A percentile compares a stretch with the other conserved stretches of the same genome.
phyloP scores from a whole-genome alignment of 352 stramenopile species.

The Lagenidium sp. region DNA sequence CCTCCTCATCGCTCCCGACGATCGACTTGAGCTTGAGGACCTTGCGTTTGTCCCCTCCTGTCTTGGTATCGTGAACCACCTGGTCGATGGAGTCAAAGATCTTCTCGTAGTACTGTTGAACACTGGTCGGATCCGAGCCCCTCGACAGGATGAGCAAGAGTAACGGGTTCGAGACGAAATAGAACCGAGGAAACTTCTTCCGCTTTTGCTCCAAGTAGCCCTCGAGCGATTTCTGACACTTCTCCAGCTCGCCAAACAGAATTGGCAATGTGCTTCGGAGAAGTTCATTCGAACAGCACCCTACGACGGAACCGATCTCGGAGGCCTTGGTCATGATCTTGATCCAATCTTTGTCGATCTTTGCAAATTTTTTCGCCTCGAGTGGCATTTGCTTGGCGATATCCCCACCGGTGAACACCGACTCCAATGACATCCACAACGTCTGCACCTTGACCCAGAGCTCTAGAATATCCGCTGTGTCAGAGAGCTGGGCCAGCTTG shows the following conservation, averaged over 20 bases:
- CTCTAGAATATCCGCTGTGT: constrained; percentile 85
- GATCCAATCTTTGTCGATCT: constrained; percentile 90
- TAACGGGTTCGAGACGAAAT: constrained; percentile 90
- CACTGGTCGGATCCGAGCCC: constrained; percentile 61
- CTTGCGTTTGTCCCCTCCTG: constrained; percentile 28
- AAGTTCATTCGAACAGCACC: constrained; percentile 77
- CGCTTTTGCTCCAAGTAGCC: constrained; percentile 90
- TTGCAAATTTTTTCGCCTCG: constrained; percentile 89
- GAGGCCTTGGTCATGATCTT: constrained; percentile 84
- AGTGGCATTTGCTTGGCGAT: constrained; percentile 91
- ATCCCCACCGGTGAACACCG: constrained; percentile 88
- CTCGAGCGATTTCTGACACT: constrained; percentile 89
- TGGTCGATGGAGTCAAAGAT: constrained; percentile 78
- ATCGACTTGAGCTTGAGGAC: constrained; percentile 77
- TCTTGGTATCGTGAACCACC: constrained; percentile 52
- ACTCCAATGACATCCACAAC: constrained; percentile 87
- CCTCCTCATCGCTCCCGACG: constrained; percentile 61
- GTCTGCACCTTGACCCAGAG: constrained; percentile 89
- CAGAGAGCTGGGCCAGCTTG: constrained; percentile 78
- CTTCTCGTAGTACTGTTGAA: constrained; percentile 87
- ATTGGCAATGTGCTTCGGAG: constrained; percentile 79
- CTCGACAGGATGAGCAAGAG: constrained; percentile 85
- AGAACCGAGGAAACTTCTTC: constrained; percentile 88
- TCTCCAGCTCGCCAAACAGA: constrained; percentile 85
- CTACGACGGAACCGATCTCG: constrained; percentile 72